phyloP scores from a whole-genome alignment of 129 eudicot species.

The Solidago caesia region DNA sequence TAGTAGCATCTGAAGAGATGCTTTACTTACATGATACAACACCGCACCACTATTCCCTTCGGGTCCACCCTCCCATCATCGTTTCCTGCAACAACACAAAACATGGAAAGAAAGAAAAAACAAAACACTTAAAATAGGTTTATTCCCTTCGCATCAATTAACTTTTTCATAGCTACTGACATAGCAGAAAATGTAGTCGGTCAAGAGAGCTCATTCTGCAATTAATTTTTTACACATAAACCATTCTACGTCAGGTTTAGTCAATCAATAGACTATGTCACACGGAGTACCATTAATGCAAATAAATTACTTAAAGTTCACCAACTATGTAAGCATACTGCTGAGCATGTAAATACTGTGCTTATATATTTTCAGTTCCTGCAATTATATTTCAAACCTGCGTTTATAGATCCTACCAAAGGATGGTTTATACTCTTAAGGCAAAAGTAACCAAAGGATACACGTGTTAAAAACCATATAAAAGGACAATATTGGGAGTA shows the following conservation, averaged over 20 bases:
- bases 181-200: not conserved
- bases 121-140: not conserved
- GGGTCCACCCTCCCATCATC: constrained; percentile 74
- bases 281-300: not conserved
- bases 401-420: not conserved
- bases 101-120: constrained; percentile 8
- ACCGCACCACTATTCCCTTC: constrained; percentile 58
- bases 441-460: not conserved
- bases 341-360: not conserved
- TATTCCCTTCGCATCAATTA: not conserved
- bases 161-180: not conserved
- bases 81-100: constrained; percentile 45
- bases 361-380: too few relatives aligned
- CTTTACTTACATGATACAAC: constrained; percentile 63
- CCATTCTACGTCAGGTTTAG: too few relatives aligned
- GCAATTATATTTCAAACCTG: not conserved
- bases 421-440: not conserved
- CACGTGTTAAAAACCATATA: not conserved
- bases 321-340: not conserved
- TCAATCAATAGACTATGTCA: not conserved
- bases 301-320: not conserved
- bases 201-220: not conserved
- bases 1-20: constrained; percentile 4
- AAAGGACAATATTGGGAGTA: not conserved
- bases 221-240: not conserved